A percentile compares a stretch with the other conserved stretches of the same genome.
phyloP scores from a whole-genome alignment of 2,329 filamentous ascomycete genomes.

The Phoma sp. region DNA sequence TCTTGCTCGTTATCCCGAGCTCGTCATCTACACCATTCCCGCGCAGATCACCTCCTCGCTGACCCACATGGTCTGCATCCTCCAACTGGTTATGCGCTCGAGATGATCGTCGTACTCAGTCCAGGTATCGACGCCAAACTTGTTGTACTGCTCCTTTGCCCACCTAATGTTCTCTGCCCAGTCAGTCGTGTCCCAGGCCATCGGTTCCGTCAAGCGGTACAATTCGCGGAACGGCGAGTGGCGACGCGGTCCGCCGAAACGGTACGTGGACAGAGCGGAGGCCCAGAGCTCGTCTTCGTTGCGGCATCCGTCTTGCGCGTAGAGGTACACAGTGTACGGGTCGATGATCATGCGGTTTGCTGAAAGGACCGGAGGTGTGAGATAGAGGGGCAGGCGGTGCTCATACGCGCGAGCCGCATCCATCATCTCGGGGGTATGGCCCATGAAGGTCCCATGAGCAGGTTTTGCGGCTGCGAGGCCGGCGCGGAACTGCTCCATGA shows the following conservation, averaged over 20 bases:
- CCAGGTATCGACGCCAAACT: conserved; percentile 33
- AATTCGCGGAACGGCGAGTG: conserved; percentile 27
- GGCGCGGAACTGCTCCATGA: conserved; percentile 6
- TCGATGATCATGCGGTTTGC: conserved; percentile 30
- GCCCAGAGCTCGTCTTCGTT: conserved; percentile 4
- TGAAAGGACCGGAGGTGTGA: conserved; percentile 25
- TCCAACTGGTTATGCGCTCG: conserved; percentile 29
- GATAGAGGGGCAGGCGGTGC: conserved; percentile 8
- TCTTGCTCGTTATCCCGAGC: neutral
- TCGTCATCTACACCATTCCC: neutral
- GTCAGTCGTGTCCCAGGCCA: conserved; percentile 20
- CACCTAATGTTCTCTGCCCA: conserved; percentile 39
- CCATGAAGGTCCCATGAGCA: neutral
- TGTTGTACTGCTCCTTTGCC: conserved; percentile 34
- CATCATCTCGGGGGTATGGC: conserved; percentile 13
- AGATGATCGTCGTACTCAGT: conserved; percentile 36
- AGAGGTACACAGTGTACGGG: conserved; percentile 11
- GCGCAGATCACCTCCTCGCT: conserved; percentile 26
- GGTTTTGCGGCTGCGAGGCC: neutral
- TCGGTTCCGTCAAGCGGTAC: conserved; percentile 6
- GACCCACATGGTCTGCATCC: conserved; percentile 30
- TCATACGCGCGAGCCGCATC: conserved; percentile 8
- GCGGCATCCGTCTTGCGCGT: conserved; percentile 8
- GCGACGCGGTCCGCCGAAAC: conserved; percentile 27
- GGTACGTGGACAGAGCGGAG: conserved; percentile 1